A percentile compares a stretch with the other conserved stretches of the same genome.
Evolutionary conservation across 1,284 basidiomycete genomes (phyloP).

Genomic region (Ceratobasidium sp.): DNA sequence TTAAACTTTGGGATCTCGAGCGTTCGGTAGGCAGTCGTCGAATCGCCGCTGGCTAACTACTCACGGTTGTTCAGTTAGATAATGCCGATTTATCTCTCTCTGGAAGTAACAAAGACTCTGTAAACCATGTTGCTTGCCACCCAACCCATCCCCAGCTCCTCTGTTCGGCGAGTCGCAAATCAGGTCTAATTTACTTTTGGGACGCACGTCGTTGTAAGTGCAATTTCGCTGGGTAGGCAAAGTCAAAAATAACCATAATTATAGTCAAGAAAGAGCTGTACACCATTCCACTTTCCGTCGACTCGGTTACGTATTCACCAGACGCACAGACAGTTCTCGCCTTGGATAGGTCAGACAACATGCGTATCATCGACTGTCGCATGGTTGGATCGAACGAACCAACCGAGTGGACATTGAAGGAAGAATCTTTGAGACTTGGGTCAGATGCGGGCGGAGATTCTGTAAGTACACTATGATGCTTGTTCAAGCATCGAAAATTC

Average conservation of each 20-base stretch:
- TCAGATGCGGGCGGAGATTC: slow-evolving; percentile 32
- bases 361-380: slow-evolving; percentile 66
- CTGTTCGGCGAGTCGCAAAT: slow-evolving; percentile 78
- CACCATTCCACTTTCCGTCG: slow-evolving; percentile 8
- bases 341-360: slow-evolving; percentile 61
- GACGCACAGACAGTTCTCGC: slow-evolving; percentile 34
- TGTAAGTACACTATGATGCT: slow-evolving; percentile 8
- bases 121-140: slow-evolving; percentile 81
- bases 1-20: slow-evolving; percentile 34
- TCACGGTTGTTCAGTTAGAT: slow-evolving; percentile 5
- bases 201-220: slow-evolving; percentile 74
- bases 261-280: slow-evolving; percentile 26
- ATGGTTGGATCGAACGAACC: slow-evolving; percentile 38
- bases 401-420: slow-evolving; percentile 25
- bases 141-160: slow-evolving; percentile 82
- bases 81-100: slow-evolving; percentile 58
- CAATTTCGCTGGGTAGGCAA: too few species aligned
- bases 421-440: slow-evolving; percentile 22
- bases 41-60: not conserved
- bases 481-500: not conserved
- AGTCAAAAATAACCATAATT: not conserved
- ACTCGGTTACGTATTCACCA: slow-evolving; percentile 24
- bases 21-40: slow-evolving; percentile 4
- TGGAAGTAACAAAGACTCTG: slow-evolving; percentile 76
- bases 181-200: slow-evolving; percentile 79